Base-by-base conservation (phyloP, 371 early-diverging fungal species). In the Mucor indicus region DNA sequence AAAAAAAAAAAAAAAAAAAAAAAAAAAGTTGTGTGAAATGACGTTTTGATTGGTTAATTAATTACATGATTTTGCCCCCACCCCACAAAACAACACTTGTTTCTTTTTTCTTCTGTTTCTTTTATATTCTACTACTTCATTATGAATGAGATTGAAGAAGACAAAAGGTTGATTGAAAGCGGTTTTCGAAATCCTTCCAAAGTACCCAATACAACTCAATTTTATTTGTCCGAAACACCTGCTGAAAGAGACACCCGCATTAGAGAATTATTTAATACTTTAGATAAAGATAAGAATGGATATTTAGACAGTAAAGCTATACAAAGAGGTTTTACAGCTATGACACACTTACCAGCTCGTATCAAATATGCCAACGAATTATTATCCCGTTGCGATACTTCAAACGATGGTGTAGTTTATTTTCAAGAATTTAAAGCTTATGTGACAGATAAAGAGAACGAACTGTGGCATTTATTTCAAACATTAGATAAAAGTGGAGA, bases 401-500 rank as follows among this genome's bases (percentile, higher is more conserved):
- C 69, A 11, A 55, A 68, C 33, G 77, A 80, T 56, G 82, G 85
- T 1, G 44, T 68, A 2, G 70, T 86, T 13, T 70, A 67, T 29
- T 84, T 79, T 55, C 66, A 76, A 12, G 86, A 86, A 48, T 87
- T 87, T 52, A 75, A 78, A 47, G 48, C 71, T 15, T 87, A 84
- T 64, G 79, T 85, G 0, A 57, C 67, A 21, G 70, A 72, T 35
- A 83, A 84, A 48, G 86, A 89, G 55, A 54, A 61, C 38, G 81
- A 79, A 44, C 50, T 87, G 12, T 78, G 74, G 75, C 57, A 77
- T 23, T 58, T 86, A n/a, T 89, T 89, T 57, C 51, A 67, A 32
- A 62, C 68, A 57, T 75, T 84, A 25, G 84, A 83, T 42, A 58
- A 66, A 13, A 69, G 68, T 49, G 68, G 79, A 3, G 85, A 84